These are phyloP conservation scores for Lagenaria siceraria DNA, from an alignment of 306 rosid genomes.

Conservation along the genomic window DNA sequence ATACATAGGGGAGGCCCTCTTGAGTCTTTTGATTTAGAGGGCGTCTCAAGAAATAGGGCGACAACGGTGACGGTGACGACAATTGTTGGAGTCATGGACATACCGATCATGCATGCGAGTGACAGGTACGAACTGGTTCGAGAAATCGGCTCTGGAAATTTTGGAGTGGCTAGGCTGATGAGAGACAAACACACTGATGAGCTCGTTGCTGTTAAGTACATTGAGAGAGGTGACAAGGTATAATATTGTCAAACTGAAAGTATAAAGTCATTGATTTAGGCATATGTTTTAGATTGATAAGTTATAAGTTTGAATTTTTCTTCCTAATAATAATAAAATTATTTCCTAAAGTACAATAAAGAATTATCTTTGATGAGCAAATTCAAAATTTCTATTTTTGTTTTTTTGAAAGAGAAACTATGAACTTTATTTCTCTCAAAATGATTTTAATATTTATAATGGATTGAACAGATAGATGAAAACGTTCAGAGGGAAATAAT, in stretches of 20 bases:
- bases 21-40: not conserved
- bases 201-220: not conserved
- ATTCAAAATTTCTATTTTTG: no score
- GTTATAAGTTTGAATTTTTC: no score
- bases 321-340: no score
- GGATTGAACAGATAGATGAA: not conserved
- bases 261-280: no score
- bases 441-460: no score
- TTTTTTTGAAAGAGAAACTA: no score
- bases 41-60: not conserved
- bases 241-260: no score
- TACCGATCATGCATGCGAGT: not conserved
- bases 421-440: no score
- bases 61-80: not conserved
- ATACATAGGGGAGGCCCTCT: not conserved
- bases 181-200: not conserved
- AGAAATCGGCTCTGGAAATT: not conserved
- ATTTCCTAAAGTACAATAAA: no score
- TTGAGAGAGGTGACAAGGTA: slow-evolving; percentile 2
- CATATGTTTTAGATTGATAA: no score
- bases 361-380: no score
- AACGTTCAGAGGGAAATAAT: not conserved
- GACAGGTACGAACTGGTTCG: not conserved
- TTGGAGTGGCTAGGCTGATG: slow-evolving; percentile 4
- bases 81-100: not conserved